Evolutionary conservation across 139 green algal species (phyloP).

Genomic region (Chlamydomonas asymmetrica): DNA sequence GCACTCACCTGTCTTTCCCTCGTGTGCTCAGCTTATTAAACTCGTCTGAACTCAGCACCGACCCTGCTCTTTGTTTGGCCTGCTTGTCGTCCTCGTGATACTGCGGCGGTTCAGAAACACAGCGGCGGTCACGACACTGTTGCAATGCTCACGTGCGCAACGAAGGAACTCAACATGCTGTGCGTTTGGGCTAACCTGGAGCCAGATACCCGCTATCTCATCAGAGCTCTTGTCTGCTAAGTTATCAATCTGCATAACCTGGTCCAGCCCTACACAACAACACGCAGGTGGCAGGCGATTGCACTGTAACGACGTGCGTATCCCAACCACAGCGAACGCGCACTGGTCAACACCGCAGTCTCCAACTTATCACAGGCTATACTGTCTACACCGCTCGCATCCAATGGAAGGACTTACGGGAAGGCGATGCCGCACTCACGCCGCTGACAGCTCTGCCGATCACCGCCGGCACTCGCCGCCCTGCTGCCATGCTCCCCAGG

Average conservation of each 20-base stretch:
- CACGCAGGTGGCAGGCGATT: no score
- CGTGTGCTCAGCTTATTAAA: conserved; percentile 12
- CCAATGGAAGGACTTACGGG: no score
- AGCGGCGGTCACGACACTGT: background rate
- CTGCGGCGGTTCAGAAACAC: conserved; percentile 6
- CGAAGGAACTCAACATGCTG: background rate
- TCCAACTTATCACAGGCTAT: no score
- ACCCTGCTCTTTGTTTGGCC: conserved; percentile 6
- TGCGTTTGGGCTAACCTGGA: background rate
- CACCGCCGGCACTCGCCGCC: no score
- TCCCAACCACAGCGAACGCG: no score
- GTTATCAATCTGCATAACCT: conserved; percentile 33
- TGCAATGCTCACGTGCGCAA: background rate
- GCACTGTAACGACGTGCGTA: no score
- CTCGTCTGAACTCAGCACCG: conserved; percentile 21
- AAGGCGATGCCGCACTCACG: no score
- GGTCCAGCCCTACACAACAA: no score
- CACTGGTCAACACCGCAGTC: no score
- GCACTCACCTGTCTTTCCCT: conserved; percentile 28
- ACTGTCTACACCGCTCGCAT: no score
- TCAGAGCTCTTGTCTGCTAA: conserved; percentile 11
- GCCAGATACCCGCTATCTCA: conserved; percentile 39
- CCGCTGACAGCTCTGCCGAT: no score
- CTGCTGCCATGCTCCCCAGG: no score
- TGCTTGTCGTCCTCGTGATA: conserved; percentile 23